Conservation (phyloP, 805 yeast species). For the Kuraishia cidri region DNA sequence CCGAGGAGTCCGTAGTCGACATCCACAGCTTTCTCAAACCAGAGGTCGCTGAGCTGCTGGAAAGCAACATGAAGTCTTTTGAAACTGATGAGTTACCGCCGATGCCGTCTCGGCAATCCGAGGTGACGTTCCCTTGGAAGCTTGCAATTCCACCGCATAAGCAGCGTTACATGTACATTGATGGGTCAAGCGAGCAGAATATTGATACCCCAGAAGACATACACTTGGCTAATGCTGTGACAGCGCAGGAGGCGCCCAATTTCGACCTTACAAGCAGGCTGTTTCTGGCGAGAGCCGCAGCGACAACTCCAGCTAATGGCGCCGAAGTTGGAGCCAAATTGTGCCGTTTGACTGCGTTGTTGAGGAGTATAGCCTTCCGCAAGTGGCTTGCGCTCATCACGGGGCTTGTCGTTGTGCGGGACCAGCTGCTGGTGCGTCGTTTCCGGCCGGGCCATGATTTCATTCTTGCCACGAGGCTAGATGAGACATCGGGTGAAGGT, state of each 20-base stretch:
- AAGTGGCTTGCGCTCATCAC: slow-evolving; percentile 66
- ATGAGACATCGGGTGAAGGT: slow-evolving; percentile 21
- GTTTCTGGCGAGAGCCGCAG: slow-evolving; percentile 1
- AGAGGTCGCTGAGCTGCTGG: slow-evolving; percentile 38
- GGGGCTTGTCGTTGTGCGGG: slow-evolving; percentile 49
- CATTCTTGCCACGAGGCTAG: slow-evolving; percentile 68
- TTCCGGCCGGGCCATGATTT: slow-evolving; percentile 95
- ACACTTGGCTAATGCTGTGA: slow-evolving; percentile 13
- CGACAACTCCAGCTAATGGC: slow-evolving; percentile 9
- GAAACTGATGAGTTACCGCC: slow-evolving; percentile 48
- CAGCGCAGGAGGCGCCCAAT: slow-evolving; percentile 44
- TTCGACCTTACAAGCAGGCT: slow-evolving; percentile 23
- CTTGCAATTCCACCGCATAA: slow-evolving; percentile 92
- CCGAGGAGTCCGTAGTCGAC: slow-evolving; percentile 62
- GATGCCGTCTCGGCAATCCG: slow-evolving; percentile 47
- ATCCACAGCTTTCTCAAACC: slow-evolving; percentile 53
- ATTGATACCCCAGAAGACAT: slow-evolving; percentile 23
- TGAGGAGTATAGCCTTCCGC: slow-evolving; percentile 53
- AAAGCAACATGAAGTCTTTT: slow-evolving; percentile 35
- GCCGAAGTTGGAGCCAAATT: slow-evolving; percentile 24
- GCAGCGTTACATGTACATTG: slow-evolving; percentile 77
- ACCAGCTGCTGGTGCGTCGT: slow-evolving; percentile 67
- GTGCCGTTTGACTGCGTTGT: slow-evolving; percentile 44
- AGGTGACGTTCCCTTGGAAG: slow-evolving; percentile 73
- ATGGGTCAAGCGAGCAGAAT: slow-evolving; percentile 39